Conservation (phyloP, 2,329 filamentous ascomycete genomes). For the Endocalyx cinctus region DNA sequence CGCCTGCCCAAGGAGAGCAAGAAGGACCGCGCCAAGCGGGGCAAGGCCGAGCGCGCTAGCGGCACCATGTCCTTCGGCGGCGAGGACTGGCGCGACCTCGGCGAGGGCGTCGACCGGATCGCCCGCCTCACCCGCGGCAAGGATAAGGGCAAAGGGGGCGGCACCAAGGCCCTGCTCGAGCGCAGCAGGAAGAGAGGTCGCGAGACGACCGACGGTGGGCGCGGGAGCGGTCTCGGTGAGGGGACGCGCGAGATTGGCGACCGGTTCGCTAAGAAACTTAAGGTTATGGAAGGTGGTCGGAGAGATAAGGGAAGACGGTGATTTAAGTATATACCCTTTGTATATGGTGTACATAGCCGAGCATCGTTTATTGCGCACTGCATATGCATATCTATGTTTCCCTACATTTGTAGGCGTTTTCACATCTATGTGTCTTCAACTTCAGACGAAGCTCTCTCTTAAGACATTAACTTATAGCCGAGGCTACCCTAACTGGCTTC, state of each 20-base stretch:
- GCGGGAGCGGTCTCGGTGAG: slow-evolving; percentile 52
- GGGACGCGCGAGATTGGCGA: slow-evolving; percentile 61
- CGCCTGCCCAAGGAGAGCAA: slow-evolving; percentile 83
- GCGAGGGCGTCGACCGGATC: slow-evolving; percentile 82
- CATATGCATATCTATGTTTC: too few relatives aligned
- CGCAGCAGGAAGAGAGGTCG: slow-evolving; percentile 79
- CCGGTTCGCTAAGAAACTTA: slow-evolving; percentile 66
- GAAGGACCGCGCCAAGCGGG: slow-evolving; percentile 71
- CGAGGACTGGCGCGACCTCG: slow-evolving; percentile 86
- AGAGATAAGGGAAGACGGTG: slow-evolving; percentile 33
- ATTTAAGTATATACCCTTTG: background rate
- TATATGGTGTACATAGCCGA: too few relatives aligned
- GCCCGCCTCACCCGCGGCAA: slow-evolving; percentile 73
- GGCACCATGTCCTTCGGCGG: slow-evolving; percentile 72
- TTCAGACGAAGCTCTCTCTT: too few relatives aligned
- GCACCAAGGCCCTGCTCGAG: slow-evolving; percentile 63
- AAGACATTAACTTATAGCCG: too few relatives aligned
- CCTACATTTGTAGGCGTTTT: too few relatives aligned
- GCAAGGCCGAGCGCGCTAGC: slow-evolving; percentile 38
- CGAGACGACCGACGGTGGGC: slow-evolving; percentile 64
- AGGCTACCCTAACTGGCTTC: too few relatives aligned
- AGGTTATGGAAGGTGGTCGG: slow-evolving; percentile 38
- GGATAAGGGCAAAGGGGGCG: slow-evolving; percentile 45
- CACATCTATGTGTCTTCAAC: too few relatives aligned
- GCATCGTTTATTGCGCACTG: too few relatives aligned